Conservation (phyloP, 2,329 filamentous ascomycete genomes). For the Monosporascus sp. region DNA sequence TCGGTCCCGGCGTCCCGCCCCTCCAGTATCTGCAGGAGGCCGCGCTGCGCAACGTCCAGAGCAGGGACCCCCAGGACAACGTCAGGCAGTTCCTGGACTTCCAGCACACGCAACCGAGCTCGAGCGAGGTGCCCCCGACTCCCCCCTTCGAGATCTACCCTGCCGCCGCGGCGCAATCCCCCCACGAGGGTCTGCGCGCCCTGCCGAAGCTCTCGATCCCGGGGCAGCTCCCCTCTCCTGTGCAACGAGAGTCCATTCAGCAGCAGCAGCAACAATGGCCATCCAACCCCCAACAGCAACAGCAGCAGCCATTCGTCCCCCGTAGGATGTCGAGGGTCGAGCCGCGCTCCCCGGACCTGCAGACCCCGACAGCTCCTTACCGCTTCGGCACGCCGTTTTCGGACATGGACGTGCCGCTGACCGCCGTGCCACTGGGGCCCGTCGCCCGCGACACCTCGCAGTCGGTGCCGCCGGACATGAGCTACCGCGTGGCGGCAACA, state of each 20-base stretch:
- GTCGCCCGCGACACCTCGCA: slow-evolving; percentile 76
- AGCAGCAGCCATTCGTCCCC: slow-evolving; percentile 36
- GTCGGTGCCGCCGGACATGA: slow-evolving; percentile 92
- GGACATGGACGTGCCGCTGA: slow-evolving; percentile 83
- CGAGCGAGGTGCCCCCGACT: slow-evolving; percentile 58
- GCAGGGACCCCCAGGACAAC: slow-evolving; percentile 83
- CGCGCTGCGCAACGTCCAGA: slow-evolving; percentile 62
- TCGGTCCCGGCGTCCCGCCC: slow-evolving; percentile 63
- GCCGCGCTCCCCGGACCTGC: slow-evolving; percentile 49
- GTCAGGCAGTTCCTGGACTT: slow-evolving; percentile 87
- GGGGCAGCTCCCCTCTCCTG: slow-evolving; percentile 17
- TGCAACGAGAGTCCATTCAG: slow-evolving; percentile 3
- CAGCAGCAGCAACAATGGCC: slow-evolving; percentile 11
- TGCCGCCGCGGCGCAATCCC: slow-evolving; percentile 30
- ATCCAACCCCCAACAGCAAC: slow-evolving; percentile 12
- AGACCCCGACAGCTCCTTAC: slow-evolving; percentile 59
- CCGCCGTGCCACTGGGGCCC: slow-evolving; percentile 64
- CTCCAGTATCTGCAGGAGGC: slow-evolving; percentile 70
- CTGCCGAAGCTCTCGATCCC: slow-evolving; percentile 62
- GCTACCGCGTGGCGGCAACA: slow-evolving; percentile 47
- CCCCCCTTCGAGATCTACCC: slow-evolving; percentile 64
- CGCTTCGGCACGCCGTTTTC: slow-evolving; percentile 83
- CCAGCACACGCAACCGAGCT: slow-evolving; percentile 52
- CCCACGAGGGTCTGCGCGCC: slow-evolving; percentile 50
- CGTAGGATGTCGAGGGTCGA: slow-evolving; percentile 48